Evolutionary conservation across 2,329 filamentous ascomycete genomes (phyloP).

Genomic region (Byssochlamys sp.): DNA sequence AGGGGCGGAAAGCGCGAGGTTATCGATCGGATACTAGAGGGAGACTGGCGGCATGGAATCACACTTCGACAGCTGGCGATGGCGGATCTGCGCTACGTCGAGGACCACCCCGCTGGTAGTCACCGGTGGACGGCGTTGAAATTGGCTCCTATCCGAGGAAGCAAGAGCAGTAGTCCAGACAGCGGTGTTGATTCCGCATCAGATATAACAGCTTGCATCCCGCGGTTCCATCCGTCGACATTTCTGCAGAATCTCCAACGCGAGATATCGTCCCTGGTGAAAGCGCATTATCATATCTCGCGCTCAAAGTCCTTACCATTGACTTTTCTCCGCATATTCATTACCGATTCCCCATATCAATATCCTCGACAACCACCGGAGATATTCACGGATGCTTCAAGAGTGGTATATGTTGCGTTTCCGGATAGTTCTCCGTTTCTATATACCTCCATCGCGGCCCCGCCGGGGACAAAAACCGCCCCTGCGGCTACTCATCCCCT

Average conservation of each 20-base stretch:
- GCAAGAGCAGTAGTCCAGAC: constrained; percentile 14
- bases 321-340: constrained; percentile 66
- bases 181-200: constrained; percentile 6
- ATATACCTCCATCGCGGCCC: constrained; percentile 47
- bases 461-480: constrained; percentile 21
- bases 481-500: constrained; percentile 21
- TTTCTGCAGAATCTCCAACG: constrained; percentile 68
- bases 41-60: constrained; percentile 48
- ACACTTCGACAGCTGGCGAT: constrained; percentile 48
- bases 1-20: constrained; percentile 46
- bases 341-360: constrained; percentile 73
- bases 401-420: constrained; percentile 71
- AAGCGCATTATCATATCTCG: constrained; percentile 72
- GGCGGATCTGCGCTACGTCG: constrained; percentile 44
- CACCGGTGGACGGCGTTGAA: constrained; percentile 47
- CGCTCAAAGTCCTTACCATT: constrained; percentile 57
- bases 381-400: constrained; percentile 50
- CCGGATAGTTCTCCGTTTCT: constrained; percentile 69
- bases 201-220: constrained; percentile 38
- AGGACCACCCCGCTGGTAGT: constrained; percentile 41
- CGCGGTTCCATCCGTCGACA: constrained; percentile 68
- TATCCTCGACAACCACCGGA: constrained; percentile 32
- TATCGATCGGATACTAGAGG: constrained; percentile 47
- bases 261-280: constrained; percentile 67
- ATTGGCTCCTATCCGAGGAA: constrained; percentile 24